Base-by-base conservation (phyloP, 164 flowering plant species). In the Brasenia schreberi region DNA sequence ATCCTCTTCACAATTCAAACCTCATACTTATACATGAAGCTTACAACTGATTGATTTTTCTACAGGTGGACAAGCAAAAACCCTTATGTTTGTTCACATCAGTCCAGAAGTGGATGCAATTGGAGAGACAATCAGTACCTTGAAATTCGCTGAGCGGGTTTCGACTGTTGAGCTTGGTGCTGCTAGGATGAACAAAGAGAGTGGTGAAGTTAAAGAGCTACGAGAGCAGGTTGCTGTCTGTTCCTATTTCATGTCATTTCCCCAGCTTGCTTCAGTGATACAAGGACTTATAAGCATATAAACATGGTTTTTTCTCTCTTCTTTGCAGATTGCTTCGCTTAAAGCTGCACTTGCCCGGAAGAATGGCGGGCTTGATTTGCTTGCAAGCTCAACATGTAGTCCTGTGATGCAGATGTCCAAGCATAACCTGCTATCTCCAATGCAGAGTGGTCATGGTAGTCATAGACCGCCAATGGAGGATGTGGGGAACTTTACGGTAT, bases 31-130 rank as follows among this genome's bases (percentile, higher is more conserved):
- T 49, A 49, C 10, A 49, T 49, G 56, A 49, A 9, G 5, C 16
- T 49, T 9, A 49, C 10, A 9, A 14, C 16, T 49, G 56, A 9
- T 49, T 49, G 12, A 9, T 44, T 63, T 49, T 45, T 62, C 18
- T 63, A 61, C 70, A 92, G 97, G 97, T 16, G 98, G 98, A 56
- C 96, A 92, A 64, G 98, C 98, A 56, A 93, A 93, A 83, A 93
- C 98, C 17, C 70, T 93, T 4, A 93, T 92, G 98, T 92, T 92
- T 84, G 96, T 92, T 66, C 96, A 92, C 77, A 85, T 90, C 69
- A 88, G 94, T 79, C 98, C 98, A 59, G 98, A 81, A 71, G 67
- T 75, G 5, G 81, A 85, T 76, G 87, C 90, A 42, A 52, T 80
- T 52, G 90, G 88, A 64, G 94, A 88, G 75, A 85, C 90, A 61